These are phyloP conservation scores for Colletotrichum falcatum DNA, from an alignment of 2,329 filamentous ascomycete species.

Conservation along the genomic window DNA sequence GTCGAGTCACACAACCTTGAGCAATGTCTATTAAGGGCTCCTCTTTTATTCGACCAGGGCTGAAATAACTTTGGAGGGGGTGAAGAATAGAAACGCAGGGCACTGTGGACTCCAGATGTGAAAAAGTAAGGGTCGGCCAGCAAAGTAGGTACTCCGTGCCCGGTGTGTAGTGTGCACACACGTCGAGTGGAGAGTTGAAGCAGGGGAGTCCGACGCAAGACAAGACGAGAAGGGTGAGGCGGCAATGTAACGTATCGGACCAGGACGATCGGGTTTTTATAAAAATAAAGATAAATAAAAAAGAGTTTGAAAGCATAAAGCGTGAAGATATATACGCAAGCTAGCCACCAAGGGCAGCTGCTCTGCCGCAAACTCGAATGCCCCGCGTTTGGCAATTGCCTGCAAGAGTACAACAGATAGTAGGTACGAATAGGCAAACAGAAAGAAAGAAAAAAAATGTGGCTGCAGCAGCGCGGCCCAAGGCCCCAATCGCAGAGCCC, in stretches of 20 bases:
- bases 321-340: neutral
- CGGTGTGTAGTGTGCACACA: neutral
- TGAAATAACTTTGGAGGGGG: conserved; percentile 1
- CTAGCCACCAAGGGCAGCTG: conserved; percentile 5
- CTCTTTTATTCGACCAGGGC: conserved; percentile 3
- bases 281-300: too few relatives aligned
- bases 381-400: conserved; percentile 26
- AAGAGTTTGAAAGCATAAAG: neutral
- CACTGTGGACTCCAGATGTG: neutral
- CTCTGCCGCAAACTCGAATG: conserved; percentile 24
- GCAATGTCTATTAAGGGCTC: conserved; percentile 6
- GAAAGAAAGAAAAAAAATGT: conserved; percentile 3
- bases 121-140: conserved; percentile 3
- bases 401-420: conserved; percentile 6
- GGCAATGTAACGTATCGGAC: neutral
- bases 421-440: conserved; percentile 10
- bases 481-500: conserved; percentile 31
- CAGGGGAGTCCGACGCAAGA: neutral
- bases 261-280: neutral
- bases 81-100: neutral
- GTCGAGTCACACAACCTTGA: conserved; percentile 30
- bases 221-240: neutral
- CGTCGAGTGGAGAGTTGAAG: neutral
- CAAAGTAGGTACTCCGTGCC: too few relatives aligned
- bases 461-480: conserved; percentile 25